Conservation (phyloP, 2,329 filamentous ascomycete genomes). For the Colletotrichum scovillei region DNA sequence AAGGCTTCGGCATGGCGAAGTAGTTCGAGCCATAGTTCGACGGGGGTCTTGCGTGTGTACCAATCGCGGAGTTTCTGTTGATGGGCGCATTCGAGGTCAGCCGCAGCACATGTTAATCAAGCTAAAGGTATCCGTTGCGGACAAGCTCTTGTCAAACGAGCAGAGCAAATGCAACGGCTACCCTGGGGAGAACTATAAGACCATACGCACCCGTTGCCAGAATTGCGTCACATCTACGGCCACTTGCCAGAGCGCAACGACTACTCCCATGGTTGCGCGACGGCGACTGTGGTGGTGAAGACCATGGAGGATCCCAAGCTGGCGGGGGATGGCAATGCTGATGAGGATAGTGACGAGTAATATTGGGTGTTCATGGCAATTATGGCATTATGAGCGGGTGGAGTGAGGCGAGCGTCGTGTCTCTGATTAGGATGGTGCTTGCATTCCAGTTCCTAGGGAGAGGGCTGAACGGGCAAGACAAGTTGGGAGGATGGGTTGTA, state of each 20-base stretch:
- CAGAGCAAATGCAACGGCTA: no score
- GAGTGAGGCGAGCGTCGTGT: constrained; percentile 26
- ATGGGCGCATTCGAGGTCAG: constrained; percentile 13
- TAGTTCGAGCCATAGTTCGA: constrained; percentile 73
- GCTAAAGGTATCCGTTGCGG: not conserved
- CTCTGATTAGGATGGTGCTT: constrained; percentile 19
- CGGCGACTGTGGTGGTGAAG: constrained; percentile 19
- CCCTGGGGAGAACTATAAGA: no score
- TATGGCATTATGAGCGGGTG: constrained; percentile 28
- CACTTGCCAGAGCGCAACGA: constrained; percentile 65
- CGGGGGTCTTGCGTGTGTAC: constrained; percentile 73
- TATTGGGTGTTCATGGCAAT: constrained; percentile 31
- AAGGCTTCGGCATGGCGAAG: constrained; percentile 76
- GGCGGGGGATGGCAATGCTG: constrained; percentile 24
- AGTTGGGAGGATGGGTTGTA: not conserved
- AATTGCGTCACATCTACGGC: constrained; percentile 71
- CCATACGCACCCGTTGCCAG: constrained; percentile 67
- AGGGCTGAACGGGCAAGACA: constrained; percentile 8
- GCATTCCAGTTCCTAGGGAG: constrained; percentile 29
- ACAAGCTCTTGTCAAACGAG: not conserved
- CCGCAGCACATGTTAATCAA: not conserved
- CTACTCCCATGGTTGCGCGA: constrained; percentile 52
- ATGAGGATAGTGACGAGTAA: constrained; percentile 27
- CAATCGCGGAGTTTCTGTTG: constrained; percentile 74
- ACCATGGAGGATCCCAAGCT: constrained; percentile 32